These are phyloP conservation scores for Trypanosoma lewisi DNA, from an alignment of 208 protist genomes.

Conservation along the genomic window DNA sequence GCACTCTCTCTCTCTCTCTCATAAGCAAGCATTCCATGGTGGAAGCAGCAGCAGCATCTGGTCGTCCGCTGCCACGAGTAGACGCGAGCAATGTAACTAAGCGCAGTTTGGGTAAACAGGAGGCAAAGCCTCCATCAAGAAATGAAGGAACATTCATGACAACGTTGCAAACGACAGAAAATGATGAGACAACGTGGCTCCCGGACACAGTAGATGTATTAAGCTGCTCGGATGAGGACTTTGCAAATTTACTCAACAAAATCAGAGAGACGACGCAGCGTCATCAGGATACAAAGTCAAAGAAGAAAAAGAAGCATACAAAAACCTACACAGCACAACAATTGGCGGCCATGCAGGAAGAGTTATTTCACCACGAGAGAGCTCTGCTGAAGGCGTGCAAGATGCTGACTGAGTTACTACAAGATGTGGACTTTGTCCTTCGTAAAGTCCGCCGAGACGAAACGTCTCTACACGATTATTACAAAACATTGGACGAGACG, in stretches of 20 bases:
- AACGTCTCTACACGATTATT: slow-evolving; percentile 55
- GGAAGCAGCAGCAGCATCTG: background rate
- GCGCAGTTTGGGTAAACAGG: background rate
- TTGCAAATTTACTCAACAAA: background rate
- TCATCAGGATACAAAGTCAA: background rate
- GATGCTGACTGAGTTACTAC: slow-evolving; percentile 35
- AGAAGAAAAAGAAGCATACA: slow-evolving; percentile 13
- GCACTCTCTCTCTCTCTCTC: background rate
- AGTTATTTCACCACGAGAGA: slow-evolving; percentile 25
- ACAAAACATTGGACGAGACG: slow-evolving; percentile 56
- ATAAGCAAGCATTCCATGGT: background rate
- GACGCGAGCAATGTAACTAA: background rate
- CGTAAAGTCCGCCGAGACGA: slow-evolving; percentile 28
- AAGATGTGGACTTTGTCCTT: slow-evolving; percentile 34
- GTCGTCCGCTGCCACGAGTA: background rate
- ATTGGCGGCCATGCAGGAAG: slow-evolving; percentile 20
- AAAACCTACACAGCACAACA: slow-evolving; percentile 17
- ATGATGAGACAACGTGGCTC: background rate
- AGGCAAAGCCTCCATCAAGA: background rate
- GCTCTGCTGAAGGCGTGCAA: slow-evolving; percentile 33
- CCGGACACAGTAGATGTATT: slow-evolving; percentile 9
- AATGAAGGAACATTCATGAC: background rate
- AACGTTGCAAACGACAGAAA: background rate
- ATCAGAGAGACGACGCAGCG: slow-evolving; percentile 5
- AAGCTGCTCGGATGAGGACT: slow-evolving; percentile 19